These are phyloP conservation scores for Flammula alnicola DNA, from an alignment of 1,284 basidiomycete species.

Conservation along the genomic window DNA sequence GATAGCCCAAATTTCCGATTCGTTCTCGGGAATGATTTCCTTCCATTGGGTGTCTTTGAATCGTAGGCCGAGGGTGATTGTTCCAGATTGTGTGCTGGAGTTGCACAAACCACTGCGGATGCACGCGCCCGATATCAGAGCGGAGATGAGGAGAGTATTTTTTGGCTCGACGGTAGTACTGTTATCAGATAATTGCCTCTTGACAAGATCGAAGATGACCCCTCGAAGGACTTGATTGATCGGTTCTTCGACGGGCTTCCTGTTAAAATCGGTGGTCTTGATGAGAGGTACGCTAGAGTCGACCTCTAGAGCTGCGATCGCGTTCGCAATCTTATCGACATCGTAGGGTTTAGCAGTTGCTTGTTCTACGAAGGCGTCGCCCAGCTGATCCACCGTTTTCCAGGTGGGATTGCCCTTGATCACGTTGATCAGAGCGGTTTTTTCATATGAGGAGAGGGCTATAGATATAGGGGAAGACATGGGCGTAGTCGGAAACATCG, in stretches of 20 bases:
- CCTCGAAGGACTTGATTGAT: background rate
- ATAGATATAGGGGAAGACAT: background rate
- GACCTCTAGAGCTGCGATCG: constrained; percentile 2
- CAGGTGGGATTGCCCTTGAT: constrained; percentile 2
- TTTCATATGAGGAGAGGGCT: background rate
- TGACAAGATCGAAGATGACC: constrained; percentile 1
- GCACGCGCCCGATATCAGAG: constrained; percentile 4
- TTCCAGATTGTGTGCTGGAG: constrained; percentile 5
- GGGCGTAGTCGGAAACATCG: too few species aligned
- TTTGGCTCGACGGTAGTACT: constrained; percentile 1
- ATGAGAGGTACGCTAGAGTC: constrained; percentile 4
- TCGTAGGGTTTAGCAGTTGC: constrained; percentile 1
- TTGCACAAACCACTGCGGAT: constrained; percentile 5
- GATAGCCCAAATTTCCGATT: constrained; percentile 1
- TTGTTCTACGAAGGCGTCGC: constrained; percentile 2
- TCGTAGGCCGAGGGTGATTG: constrained; percentile 2
- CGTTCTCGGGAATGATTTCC: background rate
- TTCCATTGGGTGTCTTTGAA: constrained; percentile 3
- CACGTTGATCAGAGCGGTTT: background rate
- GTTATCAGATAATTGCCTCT: constrained; percentile 2
- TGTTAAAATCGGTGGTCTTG: constrained; percentile 1
- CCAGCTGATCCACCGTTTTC: background rate
- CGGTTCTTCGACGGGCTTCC: background rate
- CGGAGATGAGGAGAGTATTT: constrained; percentile 1
- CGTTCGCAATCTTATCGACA: background rate